These are phyloP conservation scores for Melaleuca alternifolia DNA, from an alignment of 345 rosid genomes.

Conservation along the genomic window DNA sequence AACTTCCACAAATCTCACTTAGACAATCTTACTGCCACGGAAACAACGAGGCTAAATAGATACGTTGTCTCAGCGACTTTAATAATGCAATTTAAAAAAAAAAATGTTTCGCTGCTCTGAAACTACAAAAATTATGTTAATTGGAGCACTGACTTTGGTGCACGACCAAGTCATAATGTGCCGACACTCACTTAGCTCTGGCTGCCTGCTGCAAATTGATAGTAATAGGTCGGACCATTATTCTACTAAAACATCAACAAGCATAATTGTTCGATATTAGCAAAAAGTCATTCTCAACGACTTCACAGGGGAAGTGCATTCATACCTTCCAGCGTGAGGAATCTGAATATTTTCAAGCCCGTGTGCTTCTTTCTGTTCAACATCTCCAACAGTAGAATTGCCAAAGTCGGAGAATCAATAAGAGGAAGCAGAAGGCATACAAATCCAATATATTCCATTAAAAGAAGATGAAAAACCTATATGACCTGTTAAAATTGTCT, in stretches of 20 bases:
- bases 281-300: neutral
- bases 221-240: neutral
- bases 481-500: no score
- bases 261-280: neutral
- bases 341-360: neutral
- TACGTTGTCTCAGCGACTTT: no score
- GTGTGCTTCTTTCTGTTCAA: neutral
- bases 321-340: neutral
- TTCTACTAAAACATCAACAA: neutral
- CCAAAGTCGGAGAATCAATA: neutral
- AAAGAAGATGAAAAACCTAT: neutral
- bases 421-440: neutral
- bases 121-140: neutral
- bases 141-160: neutral
- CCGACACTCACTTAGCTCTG: neutral
- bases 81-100: neutral
- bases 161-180: neutral
- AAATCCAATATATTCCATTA: neutral
- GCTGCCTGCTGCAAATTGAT: neutral
- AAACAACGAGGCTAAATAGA: no score
- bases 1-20: neutral
- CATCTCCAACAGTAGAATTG: neutral
- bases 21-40: no score
- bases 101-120: neutral
- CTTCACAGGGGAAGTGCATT: neutral